phyloP scores from a whole-genome alignment of 1,284 basidiomycete species.

The Mrakiaceae sp. region DNA sequence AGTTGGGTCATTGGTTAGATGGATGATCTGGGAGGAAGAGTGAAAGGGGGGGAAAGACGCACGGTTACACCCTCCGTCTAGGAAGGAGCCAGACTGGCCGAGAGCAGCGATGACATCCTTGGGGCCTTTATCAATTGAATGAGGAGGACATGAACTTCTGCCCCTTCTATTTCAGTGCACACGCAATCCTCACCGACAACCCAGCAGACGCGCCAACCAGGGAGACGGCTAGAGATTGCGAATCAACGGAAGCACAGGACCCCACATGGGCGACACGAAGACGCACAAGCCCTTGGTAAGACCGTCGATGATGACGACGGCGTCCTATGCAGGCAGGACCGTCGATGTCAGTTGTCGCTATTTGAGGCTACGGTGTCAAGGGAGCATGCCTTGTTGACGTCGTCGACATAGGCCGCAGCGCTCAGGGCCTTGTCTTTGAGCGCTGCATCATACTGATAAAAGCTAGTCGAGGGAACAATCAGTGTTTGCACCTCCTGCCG shows the following conservation, averaged over 20 bases:
- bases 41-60: constrained; percentile 44
- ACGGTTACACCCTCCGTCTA: constrained; percentile 80
- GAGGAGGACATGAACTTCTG: too few relatives aligned
- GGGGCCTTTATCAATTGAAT: constrained; percentile 35
- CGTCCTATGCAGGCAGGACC: constrained; percentile 41
- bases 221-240: constrained; percentile 52
- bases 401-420: constrained; percentile 69
- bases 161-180: too few relatives aligned
- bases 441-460: constrained; percentile 66
- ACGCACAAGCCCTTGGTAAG: constrained; percentile 57
- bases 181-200: constrained; percentile 50
- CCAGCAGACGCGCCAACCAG: constrained; percentile 92
- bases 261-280: too few relatives aligned
- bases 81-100: constrained; percentile 75
- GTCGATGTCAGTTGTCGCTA: background rate
- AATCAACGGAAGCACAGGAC: too few relatives aligned
- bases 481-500: too few relatives aligned
- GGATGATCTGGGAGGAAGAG: background rate
- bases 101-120: constrained; percentile 74
- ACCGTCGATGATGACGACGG: constrained; percentile 77
- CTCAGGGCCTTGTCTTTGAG: constrained; percentile 67
- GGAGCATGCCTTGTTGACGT: constrained; percentile 57
- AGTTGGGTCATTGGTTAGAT: constrained; percentile 32
- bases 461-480: background rate
- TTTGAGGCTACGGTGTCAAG: background rate